These are phyloP conservation scores for Aphelidium insulamus DNA, from an alignment of 371 early-diverging fungal genomes.

Conservation along the genomic window DNA sequence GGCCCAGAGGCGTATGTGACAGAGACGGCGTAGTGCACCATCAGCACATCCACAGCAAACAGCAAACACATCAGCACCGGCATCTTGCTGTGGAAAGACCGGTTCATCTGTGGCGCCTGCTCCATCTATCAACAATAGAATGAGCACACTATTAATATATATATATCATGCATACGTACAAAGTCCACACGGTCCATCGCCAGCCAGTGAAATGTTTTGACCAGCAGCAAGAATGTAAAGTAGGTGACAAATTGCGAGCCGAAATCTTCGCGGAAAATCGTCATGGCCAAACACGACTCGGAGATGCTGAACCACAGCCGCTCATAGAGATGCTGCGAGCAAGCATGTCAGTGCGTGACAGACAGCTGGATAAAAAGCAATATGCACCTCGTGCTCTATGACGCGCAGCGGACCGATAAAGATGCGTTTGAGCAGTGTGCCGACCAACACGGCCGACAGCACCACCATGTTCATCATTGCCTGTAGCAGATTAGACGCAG, in stretches of 20 bases:
- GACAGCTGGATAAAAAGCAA: neutral
- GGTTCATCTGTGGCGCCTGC: constrained; percentile 38
- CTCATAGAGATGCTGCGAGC: constrained; percentile 64
- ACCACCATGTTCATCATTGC: constrained; percentile 56
- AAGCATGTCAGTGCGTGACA: neutral
- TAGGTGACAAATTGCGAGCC: constrained; percentile 56
- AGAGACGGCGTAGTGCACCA: constrained; percentile 40
- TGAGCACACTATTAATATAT: neutral
- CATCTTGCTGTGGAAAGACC: constrained; percentile 41
- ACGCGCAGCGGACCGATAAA: constrained; percentile 80
- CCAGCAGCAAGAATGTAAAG: constrained; percentile 56
- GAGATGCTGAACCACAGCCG: constrained; percentile 87
- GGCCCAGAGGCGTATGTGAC: constrained; percentile 36
- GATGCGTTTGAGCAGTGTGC: constrained; percentile 40
- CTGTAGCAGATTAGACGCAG: constrained; percentile 18
- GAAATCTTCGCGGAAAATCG: constrained; percentile 84
- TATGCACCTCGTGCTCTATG: constrained; percentile 61
- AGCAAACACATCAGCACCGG: constrained; percentile 35
- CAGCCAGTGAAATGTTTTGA: constrained; percentile 91
- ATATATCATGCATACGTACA: constrained; percentile 21
- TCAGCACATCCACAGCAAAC: constrained; percentile 31
- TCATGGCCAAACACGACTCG: constrained; percentile 85
- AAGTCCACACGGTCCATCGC: constrained; percentile 75
- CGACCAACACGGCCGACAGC: constrained; percentile 45
- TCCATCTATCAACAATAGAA: constrained; percentile 38